These are phyloP conservation scores for Aleurites moluccanus DNA, from an alignment of 441 rosid species.

Conservation along the genomic window DNA sequence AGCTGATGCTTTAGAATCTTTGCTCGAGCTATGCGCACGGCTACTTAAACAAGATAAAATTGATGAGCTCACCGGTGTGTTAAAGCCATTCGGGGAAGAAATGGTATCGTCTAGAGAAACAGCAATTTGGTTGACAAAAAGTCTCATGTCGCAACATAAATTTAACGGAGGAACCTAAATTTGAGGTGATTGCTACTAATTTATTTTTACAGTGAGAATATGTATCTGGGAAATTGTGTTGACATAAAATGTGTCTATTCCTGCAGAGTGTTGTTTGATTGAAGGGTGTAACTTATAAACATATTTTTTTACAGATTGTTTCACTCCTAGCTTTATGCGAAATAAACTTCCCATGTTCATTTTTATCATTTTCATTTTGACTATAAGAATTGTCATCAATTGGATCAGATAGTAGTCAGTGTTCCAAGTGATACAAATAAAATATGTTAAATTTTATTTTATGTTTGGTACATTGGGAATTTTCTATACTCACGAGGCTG, in stretches of 20 bases:
- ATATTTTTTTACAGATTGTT: constrained; percentile 27
- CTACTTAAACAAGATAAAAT: constrained; percentile 81
- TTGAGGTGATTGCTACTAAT: constrained; percentile 26
- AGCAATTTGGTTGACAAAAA: constrained; percentile 93
- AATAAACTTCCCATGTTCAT: constrained; percentile 20
- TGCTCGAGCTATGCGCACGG: constrained; percentile 85
- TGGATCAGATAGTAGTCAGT: too few species aligned
- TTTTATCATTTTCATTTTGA: neutral
- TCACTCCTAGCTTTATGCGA: constrained; percentile 15
- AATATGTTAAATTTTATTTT: neutral
- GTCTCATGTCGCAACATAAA: constrained; percentile 76
- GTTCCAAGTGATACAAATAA: neutral
- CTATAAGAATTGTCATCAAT: neutral
- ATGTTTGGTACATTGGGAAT: neutral
- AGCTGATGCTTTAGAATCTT: constrained; percentile 87
- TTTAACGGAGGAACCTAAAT: constrained; percentile 49
- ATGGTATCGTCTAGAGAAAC: constrained; percentile 94
- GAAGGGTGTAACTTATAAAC: constrained; percentile 26
- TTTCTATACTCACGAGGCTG: neutral
- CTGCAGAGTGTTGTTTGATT: constrained; percentile 32
- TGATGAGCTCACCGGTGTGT: constrained; percentile 86
- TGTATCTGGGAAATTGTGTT: constrained; percentile 20
- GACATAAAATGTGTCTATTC: constrained; percentile 22
- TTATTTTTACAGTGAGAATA: constrained; percentile 29
- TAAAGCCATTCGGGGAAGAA: constrained; percentile 91